Evolutionary conservation across 2,329 filamentous ascomycete genomes (phyloP).

Genomic region (Colletotrichum horii): DNA sequence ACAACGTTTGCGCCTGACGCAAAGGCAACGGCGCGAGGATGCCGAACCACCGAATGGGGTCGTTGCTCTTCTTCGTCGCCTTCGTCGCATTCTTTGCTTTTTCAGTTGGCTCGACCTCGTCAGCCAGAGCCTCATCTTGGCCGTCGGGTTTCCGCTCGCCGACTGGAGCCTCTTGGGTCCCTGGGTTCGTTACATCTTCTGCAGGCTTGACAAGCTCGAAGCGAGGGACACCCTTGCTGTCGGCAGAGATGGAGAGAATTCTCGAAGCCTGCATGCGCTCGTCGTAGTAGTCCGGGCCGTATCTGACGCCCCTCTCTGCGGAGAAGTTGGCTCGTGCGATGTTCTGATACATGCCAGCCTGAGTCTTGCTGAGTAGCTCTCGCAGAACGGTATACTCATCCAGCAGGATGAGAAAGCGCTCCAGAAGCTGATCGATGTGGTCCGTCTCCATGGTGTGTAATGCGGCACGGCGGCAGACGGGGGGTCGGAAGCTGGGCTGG

Average conservation of each 20-base stretch:
- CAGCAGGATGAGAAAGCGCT: slow-evolving; percentile 68
- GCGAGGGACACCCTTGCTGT: slow-evolving; percentile 18
- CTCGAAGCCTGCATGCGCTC: slow-evolving; percentile 71
- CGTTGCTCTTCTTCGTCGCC: slow-evolving; percentile 28
- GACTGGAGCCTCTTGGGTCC: neutral
- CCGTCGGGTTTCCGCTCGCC: slow-evolving; percentile 6
- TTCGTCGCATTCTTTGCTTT: neutral
- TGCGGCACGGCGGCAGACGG: neutral
- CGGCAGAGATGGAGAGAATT: slow-evolving; percentile 38
- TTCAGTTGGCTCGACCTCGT: slow-evolving; percentile 8
- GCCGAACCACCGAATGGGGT: slow-evolving; percentile 67
- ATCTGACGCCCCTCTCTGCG: slow-evolving; percentile 66
- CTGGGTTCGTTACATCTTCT: slow-evolving; percentile 8
- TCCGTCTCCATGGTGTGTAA: slow-evolving; percentile 24
- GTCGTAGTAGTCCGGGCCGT: slow-evolving; percentile 75
- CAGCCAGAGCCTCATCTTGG: neutral
- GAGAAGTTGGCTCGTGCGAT: slow-evolving; percentile 80
- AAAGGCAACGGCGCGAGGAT: slow-evolving; percentile 57
- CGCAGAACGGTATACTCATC: slow-evolving; percentile 70
- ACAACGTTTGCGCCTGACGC: slow-evolving; percentile 63
- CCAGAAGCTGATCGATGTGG: slow-evolving; percentile 67
- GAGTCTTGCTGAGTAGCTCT: slow-evolving; percentile 54
- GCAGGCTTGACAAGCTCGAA: slow-evolving; percentile 26
- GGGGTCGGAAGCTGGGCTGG: neutral
- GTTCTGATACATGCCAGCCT: slow-evolving; percentile 61